Percentiles rank a stretch among this genome's conserved stretches.
phyloP scores from a whole-genome alignment of 2,329 filamentous ascomycete genomes.

The Exophiala sideris region DNA sequence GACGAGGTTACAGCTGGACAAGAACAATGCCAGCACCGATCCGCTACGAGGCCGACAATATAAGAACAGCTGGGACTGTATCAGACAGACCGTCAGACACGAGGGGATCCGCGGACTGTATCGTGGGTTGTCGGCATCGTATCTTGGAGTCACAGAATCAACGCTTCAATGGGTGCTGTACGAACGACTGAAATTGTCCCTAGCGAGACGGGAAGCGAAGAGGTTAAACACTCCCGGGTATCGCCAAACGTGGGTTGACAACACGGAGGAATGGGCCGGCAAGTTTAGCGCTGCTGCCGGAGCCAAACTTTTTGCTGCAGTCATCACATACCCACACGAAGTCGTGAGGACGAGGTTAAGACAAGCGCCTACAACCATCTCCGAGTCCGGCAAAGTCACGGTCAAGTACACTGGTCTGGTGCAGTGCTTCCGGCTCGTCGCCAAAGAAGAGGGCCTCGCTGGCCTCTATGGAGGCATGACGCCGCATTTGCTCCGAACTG shows the following conservation, averaged over 20 bases:
- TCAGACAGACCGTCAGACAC: conserved; percentile 72
- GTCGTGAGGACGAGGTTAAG: conserved; percentile 79
- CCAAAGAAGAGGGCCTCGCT: conserved; percentile 81
- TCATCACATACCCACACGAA: conserved; percentile 90
- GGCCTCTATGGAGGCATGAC: conserved; percentile 88
- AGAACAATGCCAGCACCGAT: conserved; percentile 64
- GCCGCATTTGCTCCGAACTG: conserved; percentile 84
- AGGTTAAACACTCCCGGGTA: conserved; percentile 56
- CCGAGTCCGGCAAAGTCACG: conserved; percentile 57
- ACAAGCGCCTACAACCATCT: conserved; percentile 80
- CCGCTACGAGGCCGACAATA: conserved; percentile 64
- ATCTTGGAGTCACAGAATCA: conserved; percentile 84
- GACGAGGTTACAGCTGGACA: conserved; percentile 87
- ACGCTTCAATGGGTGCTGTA: conserved; percentile 93
- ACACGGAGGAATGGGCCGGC: conserved; percentile 72
- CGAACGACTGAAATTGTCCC: conserved; percentile 79
- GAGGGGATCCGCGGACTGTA: conserved; percentile 83
- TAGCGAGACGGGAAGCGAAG: conserved; percentile 62
- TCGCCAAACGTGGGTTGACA: conserved; percentile 67
- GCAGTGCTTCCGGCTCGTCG: conserved; percentile 85
- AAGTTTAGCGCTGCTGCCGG: conserved; percentile 74
- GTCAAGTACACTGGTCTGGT: conserved; percentile 84
- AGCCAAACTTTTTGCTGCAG: conserved; percentile 79
- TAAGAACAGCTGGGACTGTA: conserved; percentile 83
- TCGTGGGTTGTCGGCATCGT: conserved; percentile 85